phyloP scores from a whole-genome alignment of 495 filamentous ascomycete species.

The Pseudevernia furfuracea region DNA sequence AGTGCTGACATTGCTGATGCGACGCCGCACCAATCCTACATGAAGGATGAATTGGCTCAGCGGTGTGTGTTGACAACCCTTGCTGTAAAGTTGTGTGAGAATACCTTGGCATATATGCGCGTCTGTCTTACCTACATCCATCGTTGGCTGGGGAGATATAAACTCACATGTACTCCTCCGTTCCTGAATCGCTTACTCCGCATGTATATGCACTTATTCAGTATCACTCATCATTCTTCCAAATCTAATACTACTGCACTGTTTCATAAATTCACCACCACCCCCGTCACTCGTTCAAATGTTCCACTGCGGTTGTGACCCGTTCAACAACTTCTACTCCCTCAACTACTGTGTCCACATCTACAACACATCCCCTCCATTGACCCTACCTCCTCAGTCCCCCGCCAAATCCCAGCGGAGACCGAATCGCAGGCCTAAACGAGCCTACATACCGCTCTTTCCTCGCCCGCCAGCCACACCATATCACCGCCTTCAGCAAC shows the following conservation, averaged over 20 bases:
- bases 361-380: constrained; percentile 1
- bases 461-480: constrained; percentile 8
- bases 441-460: constrained; percentile 13
- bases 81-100: background rate
- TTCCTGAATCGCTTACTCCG: background rate
- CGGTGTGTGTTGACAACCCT: background rate
- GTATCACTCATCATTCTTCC: background rate
- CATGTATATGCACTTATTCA: background rate
- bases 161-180: constrained; percentile 1
- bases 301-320: constrained; percentile 16
- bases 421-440: constrained; percentile 1
- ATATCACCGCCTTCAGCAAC: background rate
- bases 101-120: background rate
- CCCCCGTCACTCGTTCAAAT: constrained; percentile 3
- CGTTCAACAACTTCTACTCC: constrained; percentile 14
- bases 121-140: background rate
- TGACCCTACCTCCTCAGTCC: background rate
- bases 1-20: background rate
- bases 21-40: background rate
- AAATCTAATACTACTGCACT: too few species aligned
- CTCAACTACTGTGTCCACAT: constrained; percentile 13
- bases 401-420: background rate
- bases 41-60: background rate
- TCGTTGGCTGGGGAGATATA: background rate
- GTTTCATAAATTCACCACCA: background rate